A percentile compares a stretch with the other conserved stretches of the same genome.
phyloP scores from a whole-genome alignment of 176 grass and related monocot genomes.

The Melocanna baccifera region DNA sequence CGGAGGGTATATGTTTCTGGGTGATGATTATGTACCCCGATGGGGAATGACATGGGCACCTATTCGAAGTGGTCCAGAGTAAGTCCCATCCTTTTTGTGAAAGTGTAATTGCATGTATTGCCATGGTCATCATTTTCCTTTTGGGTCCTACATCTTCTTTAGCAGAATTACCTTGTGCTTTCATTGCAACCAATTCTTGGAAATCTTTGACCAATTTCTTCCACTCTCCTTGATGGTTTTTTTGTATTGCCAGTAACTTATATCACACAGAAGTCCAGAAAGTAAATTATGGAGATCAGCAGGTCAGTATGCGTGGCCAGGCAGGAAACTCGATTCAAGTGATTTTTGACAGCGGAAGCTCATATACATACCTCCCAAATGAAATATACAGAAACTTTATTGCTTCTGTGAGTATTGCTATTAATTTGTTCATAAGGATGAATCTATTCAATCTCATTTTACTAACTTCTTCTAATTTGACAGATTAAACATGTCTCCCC shows the following conservation, averaged over 20 bases:
- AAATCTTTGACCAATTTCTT: background rate
- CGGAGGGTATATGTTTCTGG: constrained; percentile 89
- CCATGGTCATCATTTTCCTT: background rate
- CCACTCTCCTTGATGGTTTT: background rate
- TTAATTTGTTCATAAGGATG: background rate
- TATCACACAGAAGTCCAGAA: constrained; percentile 62
- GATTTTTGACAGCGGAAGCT: constrained; percentile 95
- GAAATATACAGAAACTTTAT: constrained; percentile 75
- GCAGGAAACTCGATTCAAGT: constrained; percentile 60
- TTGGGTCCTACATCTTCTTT: constrained; percentile 7
- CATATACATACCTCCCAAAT: constrained; percentile 90
- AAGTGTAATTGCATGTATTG: background rate
- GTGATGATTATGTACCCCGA: constrained; percentile 82
- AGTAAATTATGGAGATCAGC: constrained; percentile 64
- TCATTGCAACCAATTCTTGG: background rate
- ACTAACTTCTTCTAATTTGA: constrained; percentile 25
- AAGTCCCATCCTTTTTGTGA: constrained; percentile 36
- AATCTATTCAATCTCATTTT: constrained; percentile 15
- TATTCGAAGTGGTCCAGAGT: constrained; percentile 57
- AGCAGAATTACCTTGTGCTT: background rate
- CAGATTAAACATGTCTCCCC: constrained; percentile 53
- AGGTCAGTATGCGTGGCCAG: constrained; percentile 35
- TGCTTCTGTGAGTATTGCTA: constrained; percentile 56
- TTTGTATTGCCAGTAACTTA: constrained; percentile 52
- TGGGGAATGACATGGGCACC: constrained; percentile 89